phyloP scores from a whole-genome alignment of 23 red algal species.

The Pyropia yezoensis region DNA sequence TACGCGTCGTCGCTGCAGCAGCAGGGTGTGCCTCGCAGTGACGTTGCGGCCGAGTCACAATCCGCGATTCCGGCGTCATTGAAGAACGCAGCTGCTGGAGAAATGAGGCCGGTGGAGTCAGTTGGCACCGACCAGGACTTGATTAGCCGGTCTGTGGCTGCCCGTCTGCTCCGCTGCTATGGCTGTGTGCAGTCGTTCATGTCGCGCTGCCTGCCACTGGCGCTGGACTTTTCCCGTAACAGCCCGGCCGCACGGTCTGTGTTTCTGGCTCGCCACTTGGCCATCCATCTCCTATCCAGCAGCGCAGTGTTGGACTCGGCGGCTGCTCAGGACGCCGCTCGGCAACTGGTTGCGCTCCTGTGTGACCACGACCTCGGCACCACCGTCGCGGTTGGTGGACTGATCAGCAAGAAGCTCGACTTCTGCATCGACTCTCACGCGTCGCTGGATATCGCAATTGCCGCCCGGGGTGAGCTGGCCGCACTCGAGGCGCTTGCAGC shows the following conservation, averaged over 20 bases:
- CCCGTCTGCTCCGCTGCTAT: conserved; percentile 5
- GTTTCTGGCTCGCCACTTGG: conserved; percentile 8
- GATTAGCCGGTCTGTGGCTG: too few relatives aligned
- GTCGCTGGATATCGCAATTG: conserved; percentile 34
- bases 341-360: conserved; percentile 24
- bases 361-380: conserved; percentile 24
- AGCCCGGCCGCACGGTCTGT: background rate
- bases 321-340: conserved; percentile 23
- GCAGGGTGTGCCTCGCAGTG: too few relatives aligned
- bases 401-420: conserved; percentile 29
- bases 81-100: too few relatives aligned
- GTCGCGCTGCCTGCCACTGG: conserved; percentile 14
- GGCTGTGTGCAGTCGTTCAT: conserved; percentile 50
- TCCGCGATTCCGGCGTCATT: too few relatives aligned
- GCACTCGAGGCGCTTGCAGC: conserved; percentile 33
- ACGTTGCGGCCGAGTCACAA: too few relatives aligned
- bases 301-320: conserved; percentile 24
- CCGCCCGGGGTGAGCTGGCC: conserved; percentile 38
- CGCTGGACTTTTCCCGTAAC: conserved; percentile 5
- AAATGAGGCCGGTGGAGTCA: too few relatives aligned
- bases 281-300: conserved; percentile 11
- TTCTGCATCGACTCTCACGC: conserved; percentile 57
- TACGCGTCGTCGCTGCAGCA: background rate
- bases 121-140: too few relatives aligned
- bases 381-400: conserved; percentile 29